Conservation (phyloP, 345 rosid species). For the Alliaria petiolata region DNA sequence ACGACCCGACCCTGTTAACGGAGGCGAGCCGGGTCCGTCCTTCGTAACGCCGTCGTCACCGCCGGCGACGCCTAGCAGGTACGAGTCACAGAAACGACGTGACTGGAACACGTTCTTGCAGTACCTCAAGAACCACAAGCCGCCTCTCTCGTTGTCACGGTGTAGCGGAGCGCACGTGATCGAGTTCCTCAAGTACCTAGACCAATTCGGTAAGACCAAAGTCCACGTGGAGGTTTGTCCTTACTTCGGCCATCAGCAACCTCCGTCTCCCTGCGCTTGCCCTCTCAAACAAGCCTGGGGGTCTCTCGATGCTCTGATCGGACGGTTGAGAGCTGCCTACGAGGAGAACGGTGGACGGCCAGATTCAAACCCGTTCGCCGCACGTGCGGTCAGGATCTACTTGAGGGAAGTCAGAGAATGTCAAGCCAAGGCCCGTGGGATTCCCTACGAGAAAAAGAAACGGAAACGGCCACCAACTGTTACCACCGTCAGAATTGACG, state of each 20-base stretch:
- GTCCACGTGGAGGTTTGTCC: slow-evolving; percentile 58
- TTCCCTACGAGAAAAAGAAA: slow-evolving; percentile 72
- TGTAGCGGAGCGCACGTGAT: slow-evolving; percentile 75
- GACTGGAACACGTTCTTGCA: slow-evolving; percentile 80
- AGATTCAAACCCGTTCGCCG: slow-evolving; percentile 63
- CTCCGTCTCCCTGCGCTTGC: slow-evolving; percentile 62
- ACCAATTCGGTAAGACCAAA: slow-evolving; percentile 73
- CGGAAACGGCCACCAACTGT: slow-evolving; percentile 45
- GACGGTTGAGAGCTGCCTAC: slow-evolving; percentile 71
- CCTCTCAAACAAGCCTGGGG: slow-evolving; percentile 80
- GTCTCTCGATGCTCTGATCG: slow-evolving; percentile 72
- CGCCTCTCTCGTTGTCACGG: slow-evolving; percentile 50
- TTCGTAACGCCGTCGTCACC: slow-evolving; percentile 14
- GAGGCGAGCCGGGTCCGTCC: slow-evolving; percentile 25
- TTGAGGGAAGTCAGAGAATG: slow-evolving; percentile 60
- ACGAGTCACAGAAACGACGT: slow-evolving; percentile 65
- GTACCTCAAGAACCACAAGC: slow-evolving; percentile 63
- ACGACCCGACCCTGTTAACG: slow-evolving; percentile 20
- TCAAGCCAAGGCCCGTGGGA: slow-evolving; percentile 74
- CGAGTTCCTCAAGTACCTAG: slow-evolving; percentile 65
- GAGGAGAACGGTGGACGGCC: slow-evolving; percentile 68
- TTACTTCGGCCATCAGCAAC: slow-evolving; percentile 56
- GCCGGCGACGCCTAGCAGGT: slow-evolving; percentile 42
- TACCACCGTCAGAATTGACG: slow-evolving; percentile 26
- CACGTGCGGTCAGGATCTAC: slow-evolving; percentile 66